A percentile compares a stretch with the other conserved stretches of the same genome.
Conservation (phyloP, 164 flowering plant species). For the Tetracentron sinense region DNA sequence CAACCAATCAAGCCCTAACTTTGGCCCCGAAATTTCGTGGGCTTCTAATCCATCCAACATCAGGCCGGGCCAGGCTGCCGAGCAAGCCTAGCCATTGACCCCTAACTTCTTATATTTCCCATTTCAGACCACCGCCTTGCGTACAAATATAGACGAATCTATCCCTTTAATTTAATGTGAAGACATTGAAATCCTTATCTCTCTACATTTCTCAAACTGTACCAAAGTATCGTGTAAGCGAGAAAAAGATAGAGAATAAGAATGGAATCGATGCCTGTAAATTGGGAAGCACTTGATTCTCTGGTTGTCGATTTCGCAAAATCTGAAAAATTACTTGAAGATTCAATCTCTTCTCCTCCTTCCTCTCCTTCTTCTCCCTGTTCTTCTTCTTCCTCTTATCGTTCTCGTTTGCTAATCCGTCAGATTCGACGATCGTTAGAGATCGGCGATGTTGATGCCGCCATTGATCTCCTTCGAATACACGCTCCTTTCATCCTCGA, state of each 20-base stretch:
- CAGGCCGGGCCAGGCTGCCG: too few species aligned
- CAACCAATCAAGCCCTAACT: too few species aligned
- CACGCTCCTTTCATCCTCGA: conserved; percentile 76
- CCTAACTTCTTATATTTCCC: too few species aligned
- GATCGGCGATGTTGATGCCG: conserved; percentile 72
- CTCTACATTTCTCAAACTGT: neutral
- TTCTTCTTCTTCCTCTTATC: conserved; percentile 61
- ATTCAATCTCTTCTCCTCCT: conserved; percentile 26
- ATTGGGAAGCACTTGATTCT: conserved; percentile 91
- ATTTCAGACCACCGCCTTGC: neutral
- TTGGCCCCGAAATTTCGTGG: too few species aligned
- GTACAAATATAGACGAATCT: too few species aligned
- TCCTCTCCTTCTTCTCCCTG: conserved; percentile 23
- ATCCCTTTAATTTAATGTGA: too few species aligned
- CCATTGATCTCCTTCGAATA: conserved; percentile 61
- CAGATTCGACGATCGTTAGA: conserved; percentile 64
- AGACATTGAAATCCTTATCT: too few species aligned
- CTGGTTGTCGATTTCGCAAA: conserved; percentile 80
- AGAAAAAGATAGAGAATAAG: neutral
- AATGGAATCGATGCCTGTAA: conserved; percentile 78
- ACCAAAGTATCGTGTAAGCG: neutral
- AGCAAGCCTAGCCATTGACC: too few species aligned
- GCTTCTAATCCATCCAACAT: too few species aligned
- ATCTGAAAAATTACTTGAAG: conserved; percentile 72
- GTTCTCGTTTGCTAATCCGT: conserved; percentile 65